phyloP scores from a whole-genome alignment of 352 stramenopile species.

The Phytophthora hybrid region DNA sequence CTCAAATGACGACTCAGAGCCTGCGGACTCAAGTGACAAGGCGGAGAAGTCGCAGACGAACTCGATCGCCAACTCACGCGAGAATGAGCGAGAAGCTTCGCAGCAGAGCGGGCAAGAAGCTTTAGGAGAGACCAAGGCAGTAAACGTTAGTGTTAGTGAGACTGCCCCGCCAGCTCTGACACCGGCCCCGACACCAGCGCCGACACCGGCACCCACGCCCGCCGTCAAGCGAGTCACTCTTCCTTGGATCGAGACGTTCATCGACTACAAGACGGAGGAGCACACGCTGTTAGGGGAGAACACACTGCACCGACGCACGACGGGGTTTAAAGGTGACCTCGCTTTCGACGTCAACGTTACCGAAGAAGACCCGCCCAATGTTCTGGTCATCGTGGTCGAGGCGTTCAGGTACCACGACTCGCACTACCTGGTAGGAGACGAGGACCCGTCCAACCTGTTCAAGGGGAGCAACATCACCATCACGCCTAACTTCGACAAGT shows the following conservation, averaged over 20 bases:
- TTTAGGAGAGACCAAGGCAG: background rate
- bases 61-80: background rate
- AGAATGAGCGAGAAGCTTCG: background rate
- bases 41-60: background rate
- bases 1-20: background rate
- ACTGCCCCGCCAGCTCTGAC: background rate
- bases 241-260: constrained; percentile 2
- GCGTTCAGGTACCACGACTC: constrained; percentile 59
- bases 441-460: constrained; percentile 39
- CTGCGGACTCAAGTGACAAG: background rate
- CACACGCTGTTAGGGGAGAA: constrained; percentile 45
- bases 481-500: constrained; percentile 55
- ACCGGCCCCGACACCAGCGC: background rate
- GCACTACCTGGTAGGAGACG: constrained; percentile 48
- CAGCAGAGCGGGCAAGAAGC: background rate
- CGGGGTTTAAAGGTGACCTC: constrained; percentile 43
- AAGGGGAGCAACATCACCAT: constrained; percentile 31
- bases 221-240: background rate
- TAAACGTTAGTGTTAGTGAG: background rate
- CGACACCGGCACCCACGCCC: background rate
- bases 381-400: constrained; percentile 54
- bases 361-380: constrained; percentile 43
- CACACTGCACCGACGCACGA: constrained; percentile 44
- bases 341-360: constrained; percentile 51
- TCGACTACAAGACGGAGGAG: constrained; percentile 43